phyloP scores from a whole-genome alignment of 192 early-diverging fungal genomes.

The Entomortierella beljakovae region DNA sequence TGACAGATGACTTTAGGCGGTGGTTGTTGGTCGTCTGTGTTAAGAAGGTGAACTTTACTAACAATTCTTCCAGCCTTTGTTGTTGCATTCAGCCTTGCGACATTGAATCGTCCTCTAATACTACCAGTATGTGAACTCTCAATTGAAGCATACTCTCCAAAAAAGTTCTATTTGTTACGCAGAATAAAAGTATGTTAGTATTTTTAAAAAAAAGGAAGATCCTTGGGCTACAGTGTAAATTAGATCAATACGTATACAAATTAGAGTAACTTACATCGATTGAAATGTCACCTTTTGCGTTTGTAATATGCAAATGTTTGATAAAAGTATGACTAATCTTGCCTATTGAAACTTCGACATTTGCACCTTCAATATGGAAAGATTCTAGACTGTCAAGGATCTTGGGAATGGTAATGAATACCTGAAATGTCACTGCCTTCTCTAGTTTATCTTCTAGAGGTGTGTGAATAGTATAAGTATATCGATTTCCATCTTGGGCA shows the following conservation, averaged over 20 bases:
- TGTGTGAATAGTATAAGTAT: constrained; percentile 49
- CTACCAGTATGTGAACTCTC: constrained; percentile 3
- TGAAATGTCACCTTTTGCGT: constrained; percentile 23
- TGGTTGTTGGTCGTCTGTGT: constrained; percentile 44
- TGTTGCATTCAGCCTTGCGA: constrained; percentile 21
- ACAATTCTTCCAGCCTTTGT: constrained; percentile 14
- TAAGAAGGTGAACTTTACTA: constrained; percentile 29
- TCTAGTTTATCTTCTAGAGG: constrained; percentile 37
- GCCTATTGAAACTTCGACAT: constrained; percentile 41
- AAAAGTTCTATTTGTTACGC: constrained; percentile 42
- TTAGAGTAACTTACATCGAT: constrained; percentile 31
- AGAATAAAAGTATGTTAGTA: neutral
- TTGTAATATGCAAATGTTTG: constrained; percentile 16
- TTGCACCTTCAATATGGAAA: constrained; percentile 28
- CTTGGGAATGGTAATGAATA: constrained; percentile 45
- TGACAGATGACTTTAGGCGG: constrained; percentile 35
- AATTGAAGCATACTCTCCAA: constrained; percentile 32
- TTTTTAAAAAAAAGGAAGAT: neutral
- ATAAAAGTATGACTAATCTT: constrained; percentile 52
- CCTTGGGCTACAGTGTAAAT: neutral
- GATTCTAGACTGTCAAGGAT: constrained; percentile 42
- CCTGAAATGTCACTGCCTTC: constrained; percentile 39
- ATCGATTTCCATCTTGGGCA: constrained; percentile 41
- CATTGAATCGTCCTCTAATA: constrained; percentile 33
- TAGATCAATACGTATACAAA: too few relatives aligned